Percentiles rank a stretch among this genome's conserved stretches.
Conservation (phyloP, 1,284 basidiomycete genomes). For the Cutaneotrichosporon spelunceum region DNA sequence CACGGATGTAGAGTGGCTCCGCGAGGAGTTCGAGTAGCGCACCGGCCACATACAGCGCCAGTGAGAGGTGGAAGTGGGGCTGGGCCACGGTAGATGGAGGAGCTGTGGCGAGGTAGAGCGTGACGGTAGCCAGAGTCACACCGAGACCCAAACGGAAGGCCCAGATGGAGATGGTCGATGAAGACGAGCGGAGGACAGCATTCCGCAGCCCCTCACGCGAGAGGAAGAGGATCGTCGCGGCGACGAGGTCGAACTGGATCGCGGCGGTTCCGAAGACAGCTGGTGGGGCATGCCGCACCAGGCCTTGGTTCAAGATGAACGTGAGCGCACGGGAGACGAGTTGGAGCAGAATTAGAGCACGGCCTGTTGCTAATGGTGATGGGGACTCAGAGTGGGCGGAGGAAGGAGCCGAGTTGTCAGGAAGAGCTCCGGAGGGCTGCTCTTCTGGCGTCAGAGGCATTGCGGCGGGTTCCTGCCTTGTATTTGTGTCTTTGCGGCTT, state of each 20-base stretch:
- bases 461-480: not conserved
- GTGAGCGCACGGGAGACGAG: constrained; percentile 78
- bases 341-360: constrained; percentile 82
- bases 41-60: constrained; percentile 67
- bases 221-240: constrained; percentile 86
- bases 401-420: not conserved
- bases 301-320: constrained; percentile 76
- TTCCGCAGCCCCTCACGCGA: constrained; percentile 86
- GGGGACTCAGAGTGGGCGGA: not conserved
- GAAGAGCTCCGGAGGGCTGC: not conserved
- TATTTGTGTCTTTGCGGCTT: not conserved
- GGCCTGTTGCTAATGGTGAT: constrained; percentile 47
- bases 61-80: constrained; percentile 62
- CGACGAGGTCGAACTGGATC: constrained; percentile 79
- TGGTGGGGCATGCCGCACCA: constrained; percentile 80
- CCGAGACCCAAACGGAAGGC: constrained; percentile 61
- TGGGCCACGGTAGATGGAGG: constrained; percentile 60
- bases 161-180: constrained; percentile 53
- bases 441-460: not conserved
- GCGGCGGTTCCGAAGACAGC: constrained; percentile 80
- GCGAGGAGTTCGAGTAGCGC: constrained; percentile 71
- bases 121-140: constrained; percentile 58
- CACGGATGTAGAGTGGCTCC: constrained; percentile 77
- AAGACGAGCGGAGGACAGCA: constrained; percentile 59
- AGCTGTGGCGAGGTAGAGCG: constrained; percentile 58